Conservation (phyloP, 208 protist species). For the Plasmodiophora brassicae region DNA sequence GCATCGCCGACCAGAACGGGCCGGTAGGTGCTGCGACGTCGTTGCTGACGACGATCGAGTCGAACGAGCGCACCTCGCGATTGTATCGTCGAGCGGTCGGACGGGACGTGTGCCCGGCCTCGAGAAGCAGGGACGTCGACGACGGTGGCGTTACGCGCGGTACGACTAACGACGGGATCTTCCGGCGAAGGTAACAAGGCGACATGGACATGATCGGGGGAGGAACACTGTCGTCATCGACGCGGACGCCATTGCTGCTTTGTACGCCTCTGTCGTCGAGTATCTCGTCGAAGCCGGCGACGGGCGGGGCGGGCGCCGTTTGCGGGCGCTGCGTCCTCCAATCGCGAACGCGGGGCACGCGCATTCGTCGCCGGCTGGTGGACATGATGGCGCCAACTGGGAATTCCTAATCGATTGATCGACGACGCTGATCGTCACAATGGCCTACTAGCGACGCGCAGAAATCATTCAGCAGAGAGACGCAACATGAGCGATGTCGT, state of each 20-base stretch:
- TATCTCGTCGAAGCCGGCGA: too few species aligned
- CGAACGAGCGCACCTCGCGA: neutral
- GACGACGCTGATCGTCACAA: too few species aligned
- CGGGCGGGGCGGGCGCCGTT: neutral
- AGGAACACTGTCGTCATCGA: too few species aligned
- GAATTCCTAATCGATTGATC: too few species aligned
- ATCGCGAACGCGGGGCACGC: neutral
- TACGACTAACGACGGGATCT: neutral
- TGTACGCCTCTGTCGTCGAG: too few species aligned
- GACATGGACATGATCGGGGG: too few species aligned
- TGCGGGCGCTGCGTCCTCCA: neutral
- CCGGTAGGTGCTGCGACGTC: neutral
- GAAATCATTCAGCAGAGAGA: too few species aligned
- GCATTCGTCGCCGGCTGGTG: neutral
- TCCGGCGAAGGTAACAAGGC: neutral
- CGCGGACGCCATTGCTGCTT: too few species aligned
- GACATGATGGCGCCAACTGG: too few species aligned
- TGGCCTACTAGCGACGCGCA: too few species aligned
- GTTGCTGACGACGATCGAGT: neutral
- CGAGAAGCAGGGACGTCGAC: neutral
- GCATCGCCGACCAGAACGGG: neutral
- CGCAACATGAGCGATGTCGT: too few species aligned
- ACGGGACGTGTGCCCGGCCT: neutral
- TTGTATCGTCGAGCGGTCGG: neutral
- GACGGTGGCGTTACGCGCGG: too few species aligned